Evolutionary conservation across 108 stramenopile species (phyloP), one percentile per base, ranked within the genome.

Genomic region (Conticribra weissflogii): DNA sequence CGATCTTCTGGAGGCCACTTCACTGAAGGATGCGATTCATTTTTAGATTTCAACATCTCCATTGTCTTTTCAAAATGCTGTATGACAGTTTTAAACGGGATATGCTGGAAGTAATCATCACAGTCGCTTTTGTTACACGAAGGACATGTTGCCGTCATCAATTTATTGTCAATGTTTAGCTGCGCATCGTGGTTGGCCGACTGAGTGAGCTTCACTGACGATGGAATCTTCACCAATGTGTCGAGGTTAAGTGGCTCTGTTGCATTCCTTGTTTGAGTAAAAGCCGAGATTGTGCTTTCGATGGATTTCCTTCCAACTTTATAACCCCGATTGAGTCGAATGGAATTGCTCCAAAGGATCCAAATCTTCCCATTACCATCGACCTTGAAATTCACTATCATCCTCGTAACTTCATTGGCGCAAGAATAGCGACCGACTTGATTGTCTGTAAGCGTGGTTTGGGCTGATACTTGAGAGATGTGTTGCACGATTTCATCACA

Each of bases 331-430:
- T 82, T n/a, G 22, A 72, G 77, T 57, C 72, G 71, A 19, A 86
- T 75, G 8, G 78, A 79, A 45, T 68, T 70, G 63, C 70, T 76
- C 68, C 78, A 79, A 33, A 79, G 63, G 17, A 83, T 72, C 83
- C 83, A 75, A 28, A 83, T 59, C 21, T 81, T 82, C 47, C 88
- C 92, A 19, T 78, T 82, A n/a, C 89, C 82, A 46, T 93, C 94
- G 44, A 93, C 85, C 74, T 95, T 95, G 50, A 95, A 92, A 67
- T 95, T 93, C 22, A 88, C 51, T 5, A 88, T 88, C 79, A 91
- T 86, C 46, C 92, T 80, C 44, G 67, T 75, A 21, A 76, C 91
- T 60, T 51, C 85, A 15, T 55, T 17, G 52, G n/a, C n/a, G n/a
- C n/a, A n/a, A n/a, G n/a, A n/a, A n/a, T n/a, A 62, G 55, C n/a